Base-by-base conservation (phyloP, 352 stramenopile species). In the Globisporangium alternatum region DNA sequence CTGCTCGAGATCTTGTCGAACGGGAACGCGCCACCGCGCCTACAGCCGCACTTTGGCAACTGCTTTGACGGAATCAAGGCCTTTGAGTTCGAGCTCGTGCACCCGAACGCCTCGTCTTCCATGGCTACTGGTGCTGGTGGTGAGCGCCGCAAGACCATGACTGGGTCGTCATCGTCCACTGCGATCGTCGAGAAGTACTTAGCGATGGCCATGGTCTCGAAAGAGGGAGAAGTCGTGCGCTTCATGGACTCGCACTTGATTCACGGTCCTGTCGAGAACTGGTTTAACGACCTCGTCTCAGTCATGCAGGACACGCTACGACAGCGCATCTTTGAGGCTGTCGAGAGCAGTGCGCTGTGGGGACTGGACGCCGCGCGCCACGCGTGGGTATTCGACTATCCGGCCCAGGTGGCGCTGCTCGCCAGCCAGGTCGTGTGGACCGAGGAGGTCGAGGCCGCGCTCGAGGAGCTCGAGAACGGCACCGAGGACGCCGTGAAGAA, bases 1-100 rank as follows among this genome's bases (percentile, higher is more conserved):
- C 68, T 99, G 33, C 82, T 98, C 3, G 94, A 98, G 62, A 98
- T 99, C 64, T 73, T 99, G 35, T 97, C 86, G 8, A 98, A 98
- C 72, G 95, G 96, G 5, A 98, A 94, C 52, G 65, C 71, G 2
- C 93, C 92, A 9, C 81, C 86, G 3, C 88, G 89, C 8, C 81
- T 98, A 21, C 80, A 96, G 67, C 86, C 88, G 12, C 91, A 98
- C 65, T 85, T 98, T 47, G 88, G 88, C 9, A 93, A 96, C 54
- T 93, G 92, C 53, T 98, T 97, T 64, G 91, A 98, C 35, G 91
- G 90, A 8, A 95, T 98, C 52, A 74, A 88, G 35, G 71, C 74
- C 1, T 93, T 95, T 60, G 78, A 92, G 25, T 95, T 94, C 65
- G 75, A 84, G 5, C 69, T 51, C 6, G 56, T 74, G 22, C 70